These are phyloP conservation scores for Mariannaea sp. DNA, from an alignment of 2,329 filamentous ascomycete genomes.

Conservation along the genomic window DNA sequence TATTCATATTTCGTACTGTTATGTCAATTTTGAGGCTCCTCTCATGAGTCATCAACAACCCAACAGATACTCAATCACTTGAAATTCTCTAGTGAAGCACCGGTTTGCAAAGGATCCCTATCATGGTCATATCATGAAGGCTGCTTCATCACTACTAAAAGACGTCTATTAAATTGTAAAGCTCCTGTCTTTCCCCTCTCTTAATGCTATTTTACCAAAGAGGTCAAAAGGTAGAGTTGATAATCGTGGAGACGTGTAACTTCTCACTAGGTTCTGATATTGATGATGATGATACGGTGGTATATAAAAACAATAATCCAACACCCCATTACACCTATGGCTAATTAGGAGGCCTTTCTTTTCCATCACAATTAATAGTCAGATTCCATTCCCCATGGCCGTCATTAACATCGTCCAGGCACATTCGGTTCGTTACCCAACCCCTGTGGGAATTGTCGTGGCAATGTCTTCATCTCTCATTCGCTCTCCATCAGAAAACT, in stretches of 20 bases:
- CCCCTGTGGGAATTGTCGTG: constrained; percentile 10
- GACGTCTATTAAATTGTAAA: too few species aligned
- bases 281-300: neutral
- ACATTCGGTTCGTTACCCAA: constrained; percentile 13
- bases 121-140: too few species aligned
- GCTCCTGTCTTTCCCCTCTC: too few species aligned
- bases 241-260: neutral
- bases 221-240: too few species aligned
- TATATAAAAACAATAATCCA: neutral
- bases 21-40: too few species aligned
- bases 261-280: neutral
- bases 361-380: constrained; percentile 4
- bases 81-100: too few species aligned
- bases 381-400: constrained; percentile 4
- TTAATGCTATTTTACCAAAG: too few species aligned
- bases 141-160: too few species aligned
- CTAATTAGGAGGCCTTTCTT: constrained; percentile 4
- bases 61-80: too few species aligned
- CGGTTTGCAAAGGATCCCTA: too few species aligned
- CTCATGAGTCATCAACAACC: too few species aligned
- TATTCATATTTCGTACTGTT: too few species aligned
- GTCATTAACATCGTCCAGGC: constrained; percentile 14
- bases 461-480: constrained; percentile 14
- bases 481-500: constrained; percentile 8
- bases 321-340: constrained; percentile 9